phyloP scores from a whole-genome alignment of 2,329 filamentous ascomycete genomes.

The Epichloe glyceriae region DNA sequence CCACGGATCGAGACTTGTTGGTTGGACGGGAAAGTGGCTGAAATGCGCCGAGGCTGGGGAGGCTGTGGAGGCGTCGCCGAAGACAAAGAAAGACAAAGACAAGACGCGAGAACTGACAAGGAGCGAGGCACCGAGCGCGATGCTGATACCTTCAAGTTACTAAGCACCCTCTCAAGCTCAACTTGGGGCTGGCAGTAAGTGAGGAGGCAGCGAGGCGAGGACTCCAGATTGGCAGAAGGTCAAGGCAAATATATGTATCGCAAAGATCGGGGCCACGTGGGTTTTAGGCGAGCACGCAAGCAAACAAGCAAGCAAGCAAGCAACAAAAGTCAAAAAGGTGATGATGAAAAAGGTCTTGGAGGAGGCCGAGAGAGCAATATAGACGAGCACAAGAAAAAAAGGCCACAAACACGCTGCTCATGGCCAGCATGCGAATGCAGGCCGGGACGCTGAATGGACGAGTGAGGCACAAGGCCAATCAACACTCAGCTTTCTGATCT shows the following conservation, averaged over 20 bases:
- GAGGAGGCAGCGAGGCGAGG: too few species aligned
- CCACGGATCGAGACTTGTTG: not conserved
- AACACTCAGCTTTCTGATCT: not conserved
- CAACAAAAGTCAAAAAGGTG: not conserved
- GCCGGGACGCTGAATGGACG: not conserved
- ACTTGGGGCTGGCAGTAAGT: too few species aligned
- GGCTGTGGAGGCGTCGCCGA: not conserved
- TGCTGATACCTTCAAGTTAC: too few species aligned
- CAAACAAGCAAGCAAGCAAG: not conserved
- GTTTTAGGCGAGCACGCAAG: not conserved
- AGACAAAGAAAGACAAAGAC: too few species aligned
- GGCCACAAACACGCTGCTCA: too few species aligned
- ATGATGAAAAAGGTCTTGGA: not conserved
- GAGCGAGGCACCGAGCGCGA: not conserved
- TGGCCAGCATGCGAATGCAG: not conserved
- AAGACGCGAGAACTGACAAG: not conserved
- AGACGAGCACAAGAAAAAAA: not conserved
- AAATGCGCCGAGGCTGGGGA: not conserved
- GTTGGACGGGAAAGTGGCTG: not conserved
- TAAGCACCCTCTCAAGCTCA: too few species aligned
- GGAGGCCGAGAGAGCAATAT: slow-evolving; percentile 2
- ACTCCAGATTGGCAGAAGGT: too few species aligned
- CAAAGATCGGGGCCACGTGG: not conserved
- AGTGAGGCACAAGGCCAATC: not conserved
- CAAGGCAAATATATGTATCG: too few species aligned